Percentiles rank a stretch among this genome's conserved stretches.
Conservation (phyloP, 495 filamentous ascomycete genomes). For the Cryomyces minteri region DNA sequence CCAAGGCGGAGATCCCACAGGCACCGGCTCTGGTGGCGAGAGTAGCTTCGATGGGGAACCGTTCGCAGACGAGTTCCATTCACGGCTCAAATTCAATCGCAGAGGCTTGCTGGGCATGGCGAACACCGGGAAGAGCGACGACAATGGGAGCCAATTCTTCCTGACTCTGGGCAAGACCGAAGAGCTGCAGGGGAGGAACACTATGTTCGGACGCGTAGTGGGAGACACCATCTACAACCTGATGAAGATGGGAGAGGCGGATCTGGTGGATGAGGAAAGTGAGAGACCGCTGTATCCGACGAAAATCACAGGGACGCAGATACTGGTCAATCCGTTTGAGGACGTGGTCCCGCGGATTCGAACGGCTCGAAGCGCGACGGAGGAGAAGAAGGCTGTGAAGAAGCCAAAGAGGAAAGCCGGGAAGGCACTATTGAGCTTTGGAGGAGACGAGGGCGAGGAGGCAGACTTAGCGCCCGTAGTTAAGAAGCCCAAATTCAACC, state of each 20-base stretch:
- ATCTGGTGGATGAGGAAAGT: slow-evolving; percentile 47
- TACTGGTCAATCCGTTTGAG: slow-evolving; percentile 77
- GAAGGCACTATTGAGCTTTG: slow-evolving; percentile 80
- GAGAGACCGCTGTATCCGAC: slow-evolving; percentile 79
- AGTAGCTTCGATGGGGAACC: slow-evolving; percentile 79
- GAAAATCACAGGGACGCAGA: slow-evolving; percentile 59
- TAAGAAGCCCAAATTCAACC: slow-evolving; percentile 87
- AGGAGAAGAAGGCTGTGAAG: slow-evolving; percentile 31
- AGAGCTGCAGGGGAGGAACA: slow-evolving; percentile 63
- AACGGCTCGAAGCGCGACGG: slow-evolving; percentile 19
- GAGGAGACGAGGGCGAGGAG: slow-evolving; percentile 61
- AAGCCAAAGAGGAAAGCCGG: slow-evolving; percentile 66
- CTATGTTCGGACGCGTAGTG: slow-evolving; percentile 66
- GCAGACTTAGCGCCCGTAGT: slow-evolving; percentile 39
- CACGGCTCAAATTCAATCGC: slow-evolving; percentile 78
- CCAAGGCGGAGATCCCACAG: slow-evolving; percentile 74
- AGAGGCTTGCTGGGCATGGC: slow-evolving; percentile 90
- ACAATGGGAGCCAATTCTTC: slow-evolving; percentile 94
- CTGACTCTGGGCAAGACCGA: slow-evolving; percentile 69
- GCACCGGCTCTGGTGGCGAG: slow-evolving; percentile 78
- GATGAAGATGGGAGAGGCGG: slow-evolving; percentile 76
- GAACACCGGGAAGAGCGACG: slow-evolving; percentile 51
- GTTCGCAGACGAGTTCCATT: slow-evolving; percentile 83
- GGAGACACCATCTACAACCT: slow-evolving; percentile 94
- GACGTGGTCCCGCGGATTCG: slow-evolving; percentile 62